Conservation (phyloP, 495 filamentous ascomycete species). For the Hypomontagnella monticulosa region DNA sequence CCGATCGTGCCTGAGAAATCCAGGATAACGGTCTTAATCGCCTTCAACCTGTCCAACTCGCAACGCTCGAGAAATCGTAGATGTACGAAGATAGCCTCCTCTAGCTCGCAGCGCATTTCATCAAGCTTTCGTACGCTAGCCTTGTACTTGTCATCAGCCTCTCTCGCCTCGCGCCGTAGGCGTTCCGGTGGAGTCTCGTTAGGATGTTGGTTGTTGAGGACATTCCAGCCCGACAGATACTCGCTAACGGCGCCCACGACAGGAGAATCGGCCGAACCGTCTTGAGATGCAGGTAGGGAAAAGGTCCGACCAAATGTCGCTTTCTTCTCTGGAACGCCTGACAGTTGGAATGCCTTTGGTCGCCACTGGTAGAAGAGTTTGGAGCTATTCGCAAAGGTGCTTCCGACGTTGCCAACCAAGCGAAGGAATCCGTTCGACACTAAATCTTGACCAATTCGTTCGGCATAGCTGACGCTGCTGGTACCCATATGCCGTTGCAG, state of each 20-base stretch:
- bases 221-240: constrained; percentile 90
- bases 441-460: constrained; percentile 93
- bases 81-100: constrained; percentile 92
- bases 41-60: constrained; percentile 93
- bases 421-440: constrained; percentile 87
- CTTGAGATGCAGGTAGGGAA: constrained; percentile 61
- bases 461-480: constrained; percentile 84
- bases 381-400: constrained; percentile 94
- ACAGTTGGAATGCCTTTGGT: constrained; percentile 85
- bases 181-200: constrained; percentile 91
- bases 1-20: constrained; percentile 98
- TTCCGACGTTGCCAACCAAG: constrained; percentile 92
- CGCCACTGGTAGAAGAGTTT: constrained; percentile 98
- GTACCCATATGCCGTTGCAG: constrained; percentile 88
- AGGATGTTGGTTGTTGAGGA: constrained; percentile 80
- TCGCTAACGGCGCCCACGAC: constrained; percentile 81
- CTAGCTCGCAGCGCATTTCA: constrained; percentile 87
- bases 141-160: constrained; percentile 96
- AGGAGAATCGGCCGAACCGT: constrained; percentile 72
- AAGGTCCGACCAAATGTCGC: constrained; percentile 73
- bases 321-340: constrained; percentile 90
- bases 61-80: constrained; percentile 97
- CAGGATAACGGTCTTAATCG: constrained; percentile 95
- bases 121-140: constrained; percentile 83
- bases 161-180: constrained; percentile 85